These are phyloP conservation scores for Phytophthora citricola DNA, from an alignment of 352 stramenopile genomes.

Conservation along the genomic window DNA sequence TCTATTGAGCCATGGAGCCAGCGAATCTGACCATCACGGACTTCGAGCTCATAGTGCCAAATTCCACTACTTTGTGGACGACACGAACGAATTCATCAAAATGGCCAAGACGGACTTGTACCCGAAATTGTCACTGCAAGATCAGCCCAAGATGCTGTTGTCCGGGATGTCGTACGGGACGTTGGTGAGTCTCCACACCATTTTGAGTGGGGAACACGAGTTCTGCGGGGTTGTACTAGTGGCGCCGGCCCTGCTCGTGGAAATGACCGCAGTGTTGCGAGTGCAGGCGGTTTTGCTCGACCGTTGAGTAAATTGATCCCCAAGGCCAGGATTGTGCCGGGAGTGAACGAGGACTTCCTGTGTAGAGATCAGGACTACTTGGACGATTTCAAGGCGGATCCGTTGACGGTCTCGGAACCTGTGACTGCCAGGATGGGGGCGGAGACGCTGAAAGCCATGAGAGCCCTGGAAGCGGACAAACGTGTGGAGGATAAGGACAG, in stretches of 20 bases:
- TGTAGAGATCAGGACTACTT: conserved; percentile 51
- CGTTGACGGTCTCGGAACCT: conserved; percentile 47
- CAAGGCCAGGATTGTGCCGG: conserved; percentile 58
- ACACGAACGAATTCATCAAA: conserved; percentile 54
- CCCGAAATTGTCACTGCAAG: conserved; percentile 14
- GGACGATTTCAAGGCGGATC: conserved; percentile 45
- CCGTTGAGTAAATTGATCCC: conserved; percentile 59
- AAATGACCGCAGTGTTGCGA: conserved; percentile 54
- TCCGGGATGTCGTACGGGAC: conserved; percentile 73
- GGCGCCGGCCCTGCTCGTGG: conserved; percentile 59
- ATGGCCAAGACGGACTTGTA: conserved; percentile 48
- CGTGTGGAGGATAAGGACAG: conserved; percentile 41
- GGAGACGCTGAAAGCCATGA: conserved; percentile 52
- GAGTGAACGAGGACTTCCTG: conserved; percentile 49
- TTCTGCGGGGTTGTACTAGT: conserved; percentile 63
- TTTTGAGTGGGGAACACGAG: conserved; percentile 49
- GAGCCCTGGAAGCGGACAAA: conserved; percentile 35
- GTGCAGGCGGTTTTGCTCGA: conserved; percentile 48
- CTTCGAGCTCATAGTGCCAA: conserved; percentile 39
- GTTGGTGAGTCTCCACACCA: conserved; percentile 64
- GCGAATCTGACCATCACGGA: conserved; percentile 40
- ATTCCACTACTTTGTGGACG: conserved; percentile 61
- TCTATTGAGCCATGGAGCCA: conserved; percentile 52
- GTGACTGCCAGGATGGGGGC: conserved; percentile 54
- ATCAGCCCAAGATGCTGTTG: conserved; percentile 49